A percentile compares a stretch with the other conserved stretches of the same genome.
Conservation (phyloP, 768 basidiomycete species). For the Calocybe gangraenosa region DNA sequence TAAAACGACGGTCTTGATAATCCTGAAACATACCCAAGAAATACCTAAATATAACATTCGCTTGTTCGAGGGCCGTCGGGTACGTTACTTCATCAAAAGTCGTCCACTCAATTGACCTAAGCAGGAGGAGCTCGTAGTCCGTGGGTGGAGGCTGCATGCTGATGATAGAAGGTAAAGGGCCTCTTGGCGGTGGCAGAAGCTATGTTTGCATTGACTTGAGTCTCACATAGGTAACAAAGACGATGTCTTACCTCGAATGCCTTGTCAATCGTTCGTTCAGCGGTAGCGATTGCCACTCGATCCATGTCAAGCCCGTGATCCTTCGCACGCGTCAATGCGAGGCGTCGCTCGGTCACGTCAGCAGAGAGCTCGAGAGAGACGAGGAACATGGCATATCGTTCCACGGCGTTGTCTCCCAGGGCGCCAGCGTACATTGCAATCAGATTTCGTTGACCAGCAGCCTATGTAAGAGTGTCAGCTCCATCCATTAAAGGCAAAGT, state of each 20-base stretch:
- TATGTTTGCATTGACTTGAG: background rate
- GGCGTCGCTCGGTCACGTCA: slow-evolving; percentile 58
- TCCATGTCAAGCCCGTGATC: slow-evolving; percentile 84
- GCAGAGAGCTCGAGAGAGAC: slow-evolving; percentile 66
- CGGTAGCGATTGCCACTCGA: slow-evolving; percentile 53
- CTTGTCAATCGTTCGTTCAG: background rate
- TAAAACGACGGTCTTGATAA: background rate
- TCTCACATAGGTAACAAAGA: background rate
- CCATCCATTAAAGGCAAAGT: background rate
- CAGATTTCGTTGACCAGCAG: slow-evolving; percentile 74
- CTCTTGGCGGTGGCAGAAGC: background rate
- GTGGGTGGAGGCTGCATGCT: background rate
- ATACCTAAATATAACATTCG: slow-evolving; percentile 84
- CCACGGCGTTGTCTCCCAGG: slow-evolving; percentile 85
- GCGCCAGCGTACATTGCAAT: slow-evolving; percentile 94
- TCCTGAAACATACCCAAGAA: slow-evolving; percentile 65
- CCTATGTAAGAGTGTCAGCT: slow-evolving; percentile 28
- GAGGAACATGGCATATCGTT: slow-evolving; percentile 89
- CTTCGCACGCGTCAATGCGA: slow-evolving; percentile 69
- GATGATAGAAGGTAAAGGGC: background rate
- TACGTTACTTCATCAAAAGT: slow-evolving; percentile 72
- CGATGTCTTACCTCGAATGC: background rate
- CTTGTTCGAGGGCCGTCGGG: slow-evolving; percentile 75
- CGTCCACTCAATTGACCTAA: slow-evolving; percentile 94
- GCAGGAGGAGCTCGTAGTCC: slow-evolving; percentile 39